phyloP scores from a whole-genome alignment of 495 filamentous ascomycete genomes.

The Cercophora sp. region DNA sequence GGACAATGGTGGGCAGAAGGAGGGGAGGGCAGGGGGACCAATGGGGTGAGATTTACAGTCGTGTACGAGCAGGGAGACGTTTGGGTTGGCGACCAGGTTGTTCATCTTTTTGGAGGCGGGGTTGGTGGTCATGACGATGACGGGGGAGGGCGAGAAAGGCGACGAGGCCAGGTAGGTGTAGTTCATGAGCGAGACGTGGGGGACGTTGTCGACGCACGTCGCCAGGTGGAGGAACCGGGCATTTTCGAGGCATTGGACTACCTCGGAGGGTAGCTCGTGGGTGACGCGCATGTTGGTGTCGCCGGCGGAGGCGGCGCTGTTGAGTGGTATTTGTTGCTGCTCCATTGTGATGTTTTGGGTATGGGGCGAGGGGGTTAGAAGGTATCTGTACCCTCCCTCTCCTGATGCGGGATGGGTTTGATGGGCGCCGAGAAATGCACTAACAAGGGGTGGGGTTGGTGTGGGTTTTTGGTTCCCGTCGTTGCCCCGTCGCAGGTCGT shows the following conservation, averaged over 20 bases:
- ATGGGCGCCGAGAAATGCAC: too few species aligned
- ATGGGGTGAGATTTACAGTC: constrained; percentile 61
- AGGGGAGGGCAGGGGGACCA: too few species aligned
- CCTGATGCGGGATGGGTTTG: too few species aligned
- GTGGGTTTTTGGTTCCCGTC: too few species aligned
- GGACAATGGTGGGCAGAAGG: too few species aligned
- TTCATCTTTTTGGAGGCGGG: constrained; percentile 81
- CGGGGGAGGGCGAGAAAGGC: constrained; percentile 56
- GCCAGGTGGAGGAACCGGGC: constrained; percentile 96
- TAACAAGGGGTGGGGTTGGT: too few species aligned
- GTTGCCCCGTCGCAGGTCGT: too few species aligned
- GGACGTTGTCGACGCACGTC: constrained; percentile 74
- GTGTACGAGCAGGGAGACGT: constrained; percentile 91
- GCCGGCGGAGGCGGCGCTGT: constrained; percentile 69
- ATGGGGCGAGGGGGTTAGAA: too few species aligned
- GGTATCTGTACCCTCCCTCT: too few species aligned
- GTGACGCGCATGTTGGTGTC: constrained; percentile 66
- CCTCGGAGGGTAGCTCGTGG: constrained; percentile 70
- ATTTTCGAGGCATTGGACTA: constrained; percentile 87
- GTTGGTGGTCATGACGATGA: constrained; percentile 93
- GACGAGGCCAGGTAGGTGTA: constrained; percentile 93
- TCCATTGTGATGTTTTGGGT: constrained; percentile 22
- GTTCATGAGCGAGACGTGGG: constrained; percentile 97
- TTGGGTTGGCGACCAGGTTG: constrained; percentile 82
- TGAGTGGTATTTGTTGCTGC: constrained; percentile 58